Evolutionary conservation across 345 rosid genomes (phyloP), one percentile per base, ranked within the genome.

Genomic region (Salix udensis): DNA sequence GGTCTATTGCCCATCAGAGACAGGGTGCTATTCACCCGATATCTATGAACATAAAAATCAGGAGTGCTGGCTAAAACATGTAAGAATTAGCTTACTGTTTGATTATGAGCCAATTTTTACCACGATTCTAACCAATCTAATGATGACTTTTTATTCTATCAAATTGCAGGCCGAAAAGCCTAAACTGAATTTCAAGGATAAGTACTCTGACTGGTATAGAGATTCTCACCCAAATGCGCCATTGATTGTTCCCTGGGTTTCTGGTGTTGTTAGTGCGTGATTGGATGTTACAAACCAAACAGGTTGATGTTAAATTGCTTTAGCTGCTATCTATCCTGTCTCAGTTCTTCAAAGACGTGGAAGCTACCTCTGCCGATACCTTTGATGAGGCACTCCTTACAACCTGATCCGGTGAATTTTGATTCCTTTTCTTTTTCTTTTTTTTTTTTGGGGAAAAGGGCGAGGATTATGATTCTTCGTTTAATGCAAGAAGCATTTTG

Each of bases 61-160:
- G 80, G 98, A 94, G 76, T 96, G 99, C 85, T 96, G 99, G 98
- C 94, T 96, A 73, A 95, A 95, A 93, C 87, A 84, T 78, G 98
- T 96, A 84, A 90, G 96, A 71, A 26, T 71, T 21, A 15, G 23
- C 72, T 18, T 64, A n/a, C 21, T n/a, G 11, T 70, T 52, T 23
- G 4, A 40, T 26, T 11, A 10, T 28, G 19, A 68, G 9, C 16
- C 53, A 15, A 30, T 62, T 67, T 26, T 18, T 23, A 26, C 28
- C 23, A 10, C 5, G 9, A 23, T 42, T 21, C 24, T 11, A 8
- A 65, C 10, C 60, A 34, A 68, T 67, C 30, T 55, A 71, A 77
- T 40, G 67, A 61, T 80, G 55, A 76, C 28, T 14, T 52, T 50
- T 77, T 70, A 13, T 31, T 24, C 69, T 61, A 46, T 74, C 72